phyloP scores from a whole-genome alignment of 1,284 basidiomycete genomes.

The Boletus coffeatus region DNA sequence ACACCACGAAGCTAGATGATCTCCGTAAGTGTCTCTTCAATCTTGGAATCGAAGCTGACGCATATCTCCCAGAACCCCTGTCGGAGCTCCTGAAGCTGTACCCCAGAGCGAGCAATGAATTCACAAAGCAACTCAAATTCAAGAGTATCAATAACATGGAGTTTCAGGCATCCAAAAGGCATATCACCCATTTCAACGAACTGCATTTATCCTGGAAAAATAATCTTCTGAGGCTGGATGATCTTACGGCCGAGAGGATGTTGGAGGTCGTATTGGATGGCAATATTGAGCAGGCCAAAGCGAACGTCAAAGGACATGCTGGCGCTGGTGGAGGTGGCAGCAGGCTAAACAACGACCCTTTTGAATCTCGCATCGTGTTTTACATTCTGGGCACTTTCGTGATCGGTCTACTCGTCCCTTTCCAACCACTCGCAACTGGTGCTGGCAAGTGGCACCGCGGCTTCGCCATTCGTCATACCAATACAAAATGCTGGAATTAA shows the following conservation, averaged over 20 bases:
- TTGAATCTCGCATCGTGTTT: no score
- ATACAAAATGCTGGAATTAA: no score
- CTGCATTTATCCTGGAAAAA: conserved; percentile 7
- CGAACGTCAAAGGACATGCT: background rate
- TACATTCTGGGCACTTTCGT: no score
- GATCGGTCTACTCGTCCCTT: no score
- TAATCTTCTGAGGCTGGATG: conserved; percentile 2
- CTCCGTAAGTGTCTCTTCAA: conserved; percentile 10
- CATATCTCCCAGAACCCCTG: conserved; percentile 13
- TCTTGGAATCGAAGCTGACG: background rate
- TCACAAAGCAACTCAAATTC: conserved; percentile 1
- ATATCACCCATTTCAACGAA: conserved; percentile 17
- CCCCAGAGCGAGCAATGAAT: conserved; percentile 16
- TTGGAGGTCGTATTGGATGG: conserved; percentile 13
- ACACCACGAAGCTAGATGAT: background rate
- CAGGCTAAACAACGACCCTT: background rate
- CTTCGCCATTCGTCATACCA: no score
- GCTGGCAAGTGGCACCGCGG: no score
- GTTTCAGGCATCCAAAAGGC: conserved; percentile 22
- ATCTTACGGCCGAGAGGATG: conserved; percentile 4
- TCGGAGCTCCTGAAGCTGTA: conserved; percentile 11
- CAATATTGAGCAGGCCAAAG: conserved; percentile 6
- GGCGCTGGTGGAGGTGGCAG: background rate
- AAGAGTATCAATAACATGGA: background rate
- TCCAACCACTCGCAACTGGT: no score